Conservation (phyloP, 1,284 basidiomycete species). For the Leccinum griseonigrum region DNA sequence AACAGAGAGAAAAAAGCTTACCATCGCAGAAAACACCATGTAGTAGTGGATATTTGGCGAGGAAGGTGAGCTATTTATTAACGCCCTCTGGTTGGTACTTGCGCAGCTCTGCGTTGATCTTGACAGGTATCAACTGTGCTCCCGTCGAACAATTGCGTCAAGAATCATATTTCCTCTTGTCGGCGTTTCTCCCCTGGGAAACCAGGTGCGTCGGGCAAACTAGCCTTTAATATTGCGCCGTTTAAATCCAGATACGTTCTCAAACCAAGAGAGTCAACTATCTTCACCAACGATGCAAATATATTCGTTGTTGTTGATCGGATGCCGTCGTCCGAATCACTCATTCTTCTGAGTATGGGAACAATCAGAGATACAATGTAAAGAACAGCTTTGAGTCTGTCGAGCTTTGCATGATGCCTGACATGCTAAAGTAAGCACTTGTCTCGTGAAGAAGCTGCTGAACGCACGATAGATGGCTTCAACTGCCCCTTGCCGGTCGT, state of each 20-base stretch:
- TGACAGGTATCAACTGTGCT: conserved; percentile 93
- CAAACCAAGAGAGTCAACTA: conserved; percentile 55
- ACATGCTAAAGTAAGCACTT: conserved; percentile 10
- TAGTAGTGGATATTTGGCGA: conserved; percentile 89
- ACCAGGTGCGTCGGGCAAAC: conserved; percentile 90
- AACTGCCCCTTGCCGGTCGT: conserved; percentile 86
- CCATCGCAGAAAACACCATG: conserved; percentile 99
- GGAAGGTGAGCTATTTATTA: conserved; percentile 93
- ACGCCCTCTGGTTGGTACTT: conserved; percentile 99
- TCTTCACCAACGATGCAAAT: conserved; percentile 96
- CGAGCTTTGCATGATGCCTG: conserved; percentile 90
- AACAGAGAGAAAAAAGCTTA: conserved; percentile 36
- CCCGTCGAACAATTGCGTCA: conserved; percentile 92
- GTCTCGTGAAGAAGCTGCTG: neutral
- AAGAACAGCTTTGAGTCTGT: conserved; percentile 88
- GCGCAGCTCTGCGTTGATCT: conserved; percentile 91
- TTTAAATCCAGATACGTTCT: neutral
- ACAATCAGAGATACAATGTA: conserved; percentile 98
- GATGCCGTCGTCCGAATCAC: conserved; percentile 89
- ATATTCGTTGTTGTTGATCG: conserved; percentile 94
- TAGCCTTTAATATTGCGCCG: conserved; percentile 62
- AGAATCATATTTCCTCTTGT: conserved; percentile 87
- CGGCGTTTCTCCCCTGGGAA: conserved; percentile 89
- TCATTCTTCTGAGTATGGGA: conserved; percentile 96
- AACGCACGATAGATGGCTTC: conserved; percentile 79